Conservation (phyloP, 352 stramenopile genomes). For the Phytophthora constricta region DNA sequence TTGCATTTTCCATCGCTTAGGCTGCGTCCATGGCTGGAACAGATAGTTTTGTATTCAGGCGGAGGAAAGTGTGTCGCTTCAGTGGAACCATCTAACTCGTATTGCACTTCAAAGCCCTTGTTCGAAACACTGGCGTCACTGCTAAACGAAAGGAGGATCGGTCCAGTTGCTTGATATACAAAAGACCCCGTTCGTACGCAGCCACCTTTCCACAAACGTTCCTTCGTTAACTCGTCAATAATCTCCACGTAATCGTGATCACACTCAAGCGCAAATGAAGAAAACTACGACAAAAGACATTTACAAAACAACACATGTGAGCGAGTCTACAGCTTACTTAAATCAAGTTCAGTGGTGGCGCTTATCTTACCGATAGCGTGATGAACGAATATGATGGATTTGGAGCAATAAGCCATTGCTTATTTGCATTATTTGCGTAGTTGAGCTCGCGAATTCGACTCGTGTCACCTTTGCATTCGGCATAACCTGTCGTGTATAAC, state of each 20-base stretch:
- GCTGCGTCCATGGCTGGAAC: constrained; percentile 45
- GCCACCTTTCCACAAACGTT: constrained; percentile 59
- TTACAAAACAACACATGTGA: constrained; percentile 3
- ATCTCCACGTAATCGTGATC: constrained; percentile 70
- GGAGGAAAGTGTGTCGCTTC: constrained; percentile 36
- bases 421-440: constrained; percentile 43
- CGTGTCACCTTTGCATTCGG: constrained; percentile 25
- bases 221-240: constrained; percentile 27
- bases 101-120: constrained; percentile 55
- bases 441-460: constrained; percentile 41
- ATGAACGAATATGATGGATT: constrained; percentile 29
- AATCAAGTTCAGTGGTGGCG: not conserved
- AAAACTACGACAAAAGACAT: constrained; percentile 26
- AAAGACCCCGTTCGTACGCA: constrained; percentile 52
- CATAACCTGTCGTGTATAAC: constrained; percentile 2
- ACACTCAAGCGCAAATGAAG: constrained; percentile 66
- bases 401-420: constrained; percentile 49
- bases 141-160: constrained; percentile 47
- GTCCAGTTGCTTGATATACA: constrained; percentile 35
- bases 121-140: constrained; percentile 53
- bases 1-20: constrained; percentile 45
- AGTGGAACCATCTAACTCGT: constrained; percentile 39
- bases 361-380: constrained; percentile 37
- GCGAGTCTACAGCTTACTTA: not conserved
- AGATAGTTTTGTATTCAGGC: constrained; percentile 33